Conservation (phyloP, 352 stramenopile genomes). For the Phytopythium litorale region DNA sequence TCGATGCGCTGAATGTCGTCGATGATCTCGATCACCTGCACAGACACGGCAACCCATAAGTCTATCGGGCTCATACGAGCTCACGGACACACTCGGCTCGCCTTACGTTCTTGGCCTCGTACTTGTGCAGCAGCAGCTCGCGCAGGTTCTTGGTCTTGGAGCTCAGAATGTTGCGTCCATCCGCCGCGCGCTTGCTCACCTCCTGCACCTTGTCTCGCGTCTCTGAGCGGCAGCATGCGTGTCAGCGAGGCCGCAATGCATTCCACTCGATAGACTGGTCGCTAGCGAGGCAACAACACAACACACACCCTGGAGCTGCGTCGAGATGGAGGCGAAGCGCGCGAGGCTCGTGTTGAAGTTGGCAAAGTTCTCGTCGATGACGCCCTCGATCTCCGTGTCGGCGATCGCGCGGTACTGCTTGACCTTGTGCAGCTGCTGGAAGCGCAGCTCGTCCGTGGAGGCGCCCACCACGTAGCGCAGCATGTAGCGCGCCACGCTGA, state of each 20-base stretch:
- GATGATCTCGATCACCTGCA: conserved; percentile 73
- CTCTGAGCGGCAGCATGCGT: conserved; percentile 19
- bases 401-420: conserved; percentile 54
- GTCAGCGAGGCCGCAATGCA: neutral
- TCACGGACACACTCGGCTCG: no score
- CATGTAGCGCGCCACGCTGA: conserved; percentile 75
- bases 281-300: neutral
- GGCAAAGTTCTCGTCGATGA: conserved; percentile 80
- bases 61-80: no score
- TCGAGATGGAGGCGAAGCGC: conserved; percentile 73
- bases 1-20: conserved; percentile 84
- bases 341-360: conserved; percentile 85
- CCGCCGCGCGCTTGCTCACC: conserved; percentile 58
- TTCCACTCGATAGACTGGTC: no score
- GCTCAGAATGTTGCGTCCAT: conserved; percentile 76
- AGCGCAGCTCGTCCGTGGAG: conserved; percentile 59
- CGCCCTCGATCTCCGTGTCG: conserved; percentile 73
- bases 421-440: conserved; percentile 66
- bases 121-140: conserved; percentile 76
- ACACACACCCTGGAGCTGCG: conserved; percentile 63
- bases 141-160: conserved; percentile 85
- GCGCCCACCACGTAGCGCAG: conserved; percentile 70
- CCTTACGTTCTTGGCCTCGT: conserved; percentile 70
- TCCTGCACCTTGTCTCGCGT: conserved; percentile 67
- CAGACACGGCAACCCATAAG: neutral